Evolutionary conservation across 2,329 filamentous ascomycete species (phyloP).

Genomic region (Podosphaera fusca): DNA sequence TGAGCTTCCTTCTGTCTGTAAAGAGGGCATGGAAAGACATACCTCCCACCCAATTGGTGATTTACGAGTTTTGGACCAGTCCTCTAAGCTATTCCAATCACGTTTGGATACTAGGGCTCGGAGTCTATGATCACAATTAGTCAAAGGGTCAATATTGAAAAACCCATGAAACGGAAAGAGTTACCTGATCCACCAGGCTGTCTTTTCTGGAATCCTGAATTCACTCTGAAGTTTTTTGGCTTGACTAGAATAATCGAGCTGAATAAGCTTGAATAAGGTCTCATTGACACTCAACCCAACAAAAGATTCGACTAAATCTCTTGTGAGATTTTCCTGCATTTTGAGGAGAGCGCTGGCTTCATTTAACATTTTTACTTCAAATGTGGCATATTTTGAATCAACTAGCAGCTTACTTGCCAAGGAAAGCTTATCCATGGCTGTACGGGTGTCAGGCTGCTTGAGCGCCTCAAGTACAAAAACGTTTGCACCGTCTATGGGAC

Average conservation of each 20-base stretch:
- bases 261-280: slow-evolving; percentile 73
- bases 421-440: slow-evolving; percentile 66
- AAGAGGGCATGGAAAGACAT: slow-evolving; percentile 2
- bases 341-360: slow-evolving; percentile 61
- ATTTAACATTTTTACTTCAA: slow-evolving; percentile 52
- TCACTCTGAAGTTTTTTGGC: slow-evolving; percentile 75
- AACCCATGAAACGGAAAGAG: slow-evolving; percentile 8
- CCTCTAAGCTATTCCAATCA: slow-evolving; percentile 83
- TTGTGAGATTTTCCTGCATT: slow-evolving; percentile 71
- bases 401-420: slow-evolving; percentile 61
- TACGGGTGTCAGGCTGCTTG: slow-evolving; percentile 42
- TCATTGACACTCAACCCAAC: slow-evolving; percentile 73
- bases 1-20: background rate
- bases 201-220: slow-evolving; percentile 82
- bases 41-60: slow-evolving; percentile 84
- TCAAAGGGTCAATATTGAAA: background rate
- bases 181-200: slow-evolving; percentile 61
- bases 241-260: slow-evolving; percentile 58
- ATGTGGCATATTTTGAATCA: slow-evolving; percentile 57
- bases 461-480: slow-evolving; percentile 73
- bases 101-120: slow-evolving; percentile 73
- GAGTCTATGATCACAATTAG: slow-evolving; percentile 25
- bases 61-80: slow-evolving; percentile 53
- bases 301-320: slow-evolving; percentile 56
- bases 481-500: slow-evolving; percentile 66